Percentiles rank a stretch among this genome's conserved stretches.
These are phyloP conservation scores for Candida krabiensis DNA, from an alignment of 805 yeast genomes.

Conservation along the genomic window DNA sequence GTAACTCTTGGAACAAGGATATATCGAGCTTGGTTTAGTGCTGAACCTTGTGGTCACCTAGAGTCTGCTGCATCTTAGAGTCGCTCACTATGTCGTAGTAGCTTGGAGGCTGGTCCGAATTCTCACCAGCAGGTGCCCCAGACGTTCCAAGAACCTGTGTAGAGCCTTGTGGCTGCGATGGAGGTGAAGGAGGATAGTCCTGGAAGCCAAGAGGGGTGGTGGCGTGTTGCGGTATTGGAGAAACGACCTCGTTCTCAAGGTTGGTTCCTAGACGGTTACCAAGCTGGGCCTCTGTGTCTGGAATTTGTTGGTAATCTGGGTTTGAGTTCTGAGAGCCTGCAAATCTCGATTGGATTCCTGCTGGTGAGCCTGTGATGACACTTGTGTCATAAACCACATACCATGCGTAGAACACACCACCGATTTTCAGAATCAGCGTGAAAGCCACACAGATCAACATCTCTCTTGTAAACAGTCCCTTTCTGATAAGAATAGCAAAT, in stretches of 20 bases:
- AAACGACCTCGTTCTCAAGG: background rate
- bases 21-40: no score
- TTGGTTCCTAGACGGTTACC: conserved; percentile 7
- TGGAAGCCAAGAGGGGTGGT: no score
- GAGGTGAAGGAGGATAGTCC: no score
- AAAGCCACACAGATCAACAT: conserved; percentile 42
- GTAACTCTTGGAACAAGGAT: no score
- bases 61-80: conserved; percentile 7
- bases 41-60: conserved; percentile 28
- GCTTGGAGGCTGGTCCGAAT: conserved; percentile 19
- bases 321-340: no score
- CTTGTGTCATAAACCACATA: conserved; percentile 40
- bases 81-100: conserved; percentile 21
- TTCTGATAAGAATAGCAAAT: conserved; percentile 63
- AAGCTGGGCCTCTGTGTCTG: conserved; percentile 10
- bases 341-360: conserved; percentile 18
- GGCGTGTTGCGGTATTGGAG: background rate
- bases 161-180: no score
- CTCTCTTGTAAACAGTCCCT: conserved; percentile 61
- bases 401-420: conserved; percentile 52
- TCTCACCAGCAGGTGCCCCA: conserved; percentile 1
- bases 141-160: conserved; percentile 13
- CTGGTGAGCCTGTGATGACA: conserved; percentile 23
- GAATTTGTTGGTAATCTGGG: no score
- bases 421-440: conserved; percentile 48